Evolutionary conservation across 2,329 filamentous ascomycete species (phyloP).

Genomic region (Aspergillus bombycis): DNA sequence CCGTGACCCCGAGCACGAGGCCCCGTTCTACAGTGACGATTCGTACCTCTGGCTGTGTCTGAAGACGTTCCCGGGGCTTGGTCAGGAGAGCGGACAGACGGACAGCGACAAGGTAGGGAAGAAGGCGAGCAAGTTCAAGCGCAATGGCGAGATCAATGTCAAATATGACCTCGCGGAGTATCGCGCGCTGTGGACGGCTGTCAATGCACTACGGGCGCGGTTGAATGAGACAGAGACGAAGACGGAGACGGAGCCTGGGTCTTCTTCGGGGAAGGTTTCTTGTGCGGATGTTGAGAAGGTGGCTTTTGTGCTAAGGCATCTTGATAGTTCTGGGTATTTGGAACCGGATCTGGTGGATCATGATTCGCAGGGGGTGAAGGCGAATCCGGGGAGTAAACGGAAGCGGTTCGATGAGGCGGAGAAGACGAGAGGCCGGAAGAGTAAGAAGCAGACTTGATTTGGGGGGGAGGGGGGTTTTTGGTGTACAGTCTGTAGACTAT

Average conservation of each 20-base stretch:
- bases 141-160: constrained; percentile 36
- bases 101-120: constrained; percentile 10
- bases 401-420: not conserved
- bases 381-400: not conserved
- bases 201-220: constrained; percentile 24
- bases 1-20: constrained; percentile 13
- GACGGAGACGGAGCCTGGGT: too few relatives aligned
- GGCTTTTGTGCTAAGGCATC: constrained; percentile 42
- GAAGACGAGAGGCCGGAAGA: not conserved
- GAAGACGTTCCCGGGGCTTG: constrained; percentile 21
- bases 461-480: too few relatives aligned
- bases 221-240: constrained; percentile 18
- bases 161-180: constrained; percentile 48
- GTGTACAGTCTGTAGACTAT: too few relatives aligned
- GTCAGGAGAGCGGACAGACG: not conserved
- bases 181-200: constrained; percentile 34
- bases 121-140: constrained; percentile 5
- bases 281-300: constrained; percentile 40
- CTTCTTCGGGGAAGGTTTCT: constrained; percentile 25
- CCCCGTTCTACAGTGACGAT: constrained; percentile 51
- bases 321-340: constrained; percentile 31
- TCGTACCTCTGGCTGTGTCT: constrained; percentile 44
- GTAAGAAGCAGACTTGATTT: not conserved
- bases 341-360: not conserved
- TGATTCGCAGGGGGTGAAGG: not conserved